Percentiles rank a stretch among this genome's conserved stretches.
Evolutionary conservation across 208 protist genomes (phyloP).

Genomic region (Crithidia mellificae): DNA sequence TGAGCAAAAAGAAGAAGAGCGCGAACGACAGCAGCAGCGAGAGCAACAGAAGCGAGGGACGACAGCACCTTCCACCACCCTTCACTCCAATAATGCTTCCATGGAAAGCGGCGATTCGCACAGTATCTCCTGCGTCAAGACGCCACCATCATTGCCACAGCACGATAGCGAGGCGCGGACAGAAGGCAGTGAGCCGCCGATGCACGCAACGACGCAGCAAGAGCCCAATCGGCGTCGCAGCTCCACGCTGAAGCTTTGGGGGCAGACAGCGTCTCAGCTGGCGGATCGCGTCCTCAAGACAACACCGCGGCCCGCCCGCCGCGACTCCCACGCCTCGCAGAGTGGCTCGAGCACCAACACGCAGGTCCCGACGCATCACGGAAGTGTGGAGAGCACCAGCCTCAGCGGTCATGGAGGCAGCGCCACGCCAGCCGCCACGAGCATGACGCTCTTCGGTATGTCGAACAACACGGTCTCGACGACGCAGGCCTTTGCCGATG

Average conservation of each 20-base stretch:
- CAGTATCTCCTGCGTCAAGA: neutral
- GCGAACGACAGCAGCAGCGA: no score
- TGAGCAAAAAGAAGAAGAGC: no score
- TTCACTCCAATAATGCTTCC: no score
- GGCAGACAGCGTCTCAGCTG: neutral
- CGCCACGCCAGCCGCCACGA: neutral
- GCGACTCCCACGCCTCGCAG: neutral
- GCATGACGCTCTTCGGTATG: neutral
- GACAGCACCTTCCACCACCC: no score
- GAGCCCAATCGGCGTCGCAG: neutral
- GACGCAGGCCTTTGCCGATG: neutral
- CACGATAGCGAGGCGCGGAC: neutral
- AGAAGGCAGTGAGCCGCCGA: neutral
- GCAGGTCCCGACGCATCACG: neutral
- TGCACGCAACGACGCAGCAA: neutral
- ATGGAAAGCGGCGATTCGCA: no score
- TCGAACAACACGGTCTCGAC: conserved; percentile 1
- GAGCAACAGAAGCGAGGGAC: no score
- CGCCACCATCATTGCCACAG: neutral
- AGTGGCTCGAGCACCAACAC: neutral
- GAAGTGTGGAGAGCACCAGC: neutral
- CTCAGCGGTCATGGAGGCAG: neutral
- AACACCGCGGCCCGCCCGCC: neutral
- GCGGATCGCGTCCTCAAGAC: neutral
- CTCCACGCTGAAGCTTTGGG: neutral